A percentile compares a stretch with the other conserved stretches of the same genome.
These are phyloP conservation scores for Steccherinum ochraceum DNA, from an alignment of 768 basidiomycete genomes.

Conservation along the genomic window DNA sequence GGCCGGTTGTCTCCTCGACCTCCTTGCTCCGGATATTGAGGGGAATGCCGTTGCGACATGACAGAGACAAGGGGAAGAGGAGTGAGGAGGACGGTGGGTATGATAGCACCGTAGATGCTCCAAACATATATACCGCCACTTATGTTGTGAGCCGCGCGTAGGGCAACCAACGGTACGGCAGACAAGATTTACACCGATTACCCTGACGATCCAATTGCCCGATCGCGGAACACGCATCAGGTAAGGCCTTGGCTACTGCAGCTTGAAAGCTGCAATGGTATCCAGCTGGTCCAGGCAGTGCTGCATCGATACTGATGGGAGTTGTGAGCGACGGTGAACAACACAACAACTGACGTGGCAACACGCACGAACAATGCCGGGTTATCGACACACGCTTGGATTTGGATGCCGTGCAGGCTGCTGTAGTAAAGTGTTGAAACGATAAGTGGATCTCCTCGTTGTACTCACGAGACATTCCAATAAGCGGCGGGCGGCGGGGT, in stretches of 20 bases:
- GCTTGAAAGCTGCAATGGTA: not conserved
- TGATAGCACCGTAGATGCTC: slow-evolving; percentile 2
- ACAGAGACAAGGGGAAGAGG: not conserved
- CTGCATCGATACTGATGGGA: not conserved
- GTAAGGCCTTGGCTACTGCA: not conserved
- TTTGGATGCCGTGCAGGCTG: too few species aligned
- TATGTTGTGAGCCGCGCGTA: not conserved
- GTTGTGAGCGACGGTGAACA: not conserved
- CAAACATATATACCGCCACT: slow-evolving; percentile 4
- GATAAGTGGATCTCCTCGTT: too few species aligned
- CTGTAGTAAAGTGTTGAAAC: not conserved
- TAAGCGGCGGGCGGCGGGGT: not conserved
- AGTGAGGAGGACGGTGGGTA: slow-evolving; percentile 6
- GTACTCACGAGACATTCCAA: not conserved
- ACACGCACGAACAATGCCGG: too few species aligned
- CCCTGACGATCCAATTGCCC: slow-evolving; percentile 2
- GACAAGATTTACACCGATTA: not conserved
- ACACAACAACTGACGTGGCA: not conserved
- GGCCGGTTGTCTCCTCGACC: slow-evolving; percentile 35
- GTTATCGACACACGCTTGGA: too few species aligned
- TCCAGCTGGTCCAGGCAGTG: not conserved
- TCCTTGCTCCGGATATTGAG: slow-evolving; percentile 13
- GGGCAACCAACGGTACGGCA: not conserved
- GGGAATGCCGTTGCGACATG: slow-evolving; percentile 20
- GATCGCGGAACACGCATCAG: not conserved